A percentile compares a stretch with the other conserved stretches of the same genome.
These are phyloP conservation scores for Pseudomicrostroma phylloplanum DNA, from an alignment of 1,284 basidiomycete genomes.

Conservation along the genomic window DNA sequence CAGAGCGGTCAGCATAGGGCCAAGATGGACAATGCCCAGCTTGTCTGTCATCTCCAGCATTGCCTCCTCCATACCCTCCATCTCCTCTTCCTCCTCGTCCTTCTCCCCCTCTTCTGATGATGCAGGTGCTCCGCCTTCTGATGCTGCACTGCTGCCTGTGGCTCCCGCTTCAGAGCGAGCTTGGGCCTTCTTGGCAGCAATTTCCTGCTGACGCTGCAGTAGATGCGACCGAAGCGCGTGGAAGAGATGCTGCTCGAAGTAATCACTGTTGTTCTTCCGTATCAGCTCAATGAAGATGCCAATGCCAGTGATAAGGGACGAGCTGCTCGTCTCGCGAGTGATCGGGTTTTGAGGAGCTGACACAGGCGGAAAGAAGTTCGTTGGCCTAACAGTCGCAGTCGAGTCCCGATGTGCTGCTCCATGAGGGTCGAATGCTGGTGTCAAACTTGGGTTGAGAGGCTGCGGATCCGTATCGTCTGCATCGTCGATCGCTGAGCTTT, in stretches of 20 bases:
- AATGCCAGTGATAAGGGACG: conserved; percentile 80
- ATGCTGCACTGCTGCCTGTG: conserved; percentile 10
- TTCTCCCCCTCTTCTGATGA: conserved; percentile 11
- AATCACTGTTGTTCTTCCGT: conserved; percentile 96
- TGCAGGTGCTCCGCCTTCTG: background rate
- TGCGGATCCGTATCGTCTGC: conserved; percentile 25
- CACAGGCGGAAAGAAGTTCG: conserved; percentile 32
- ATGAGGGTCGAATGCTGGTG: conserved; percentile 16
- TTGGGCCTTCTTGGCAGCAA: conserved; percentile 31
- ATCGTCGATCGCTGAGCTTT: conserved; percentile 40
- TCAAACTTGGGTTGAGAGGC: conserved; percentile 17
- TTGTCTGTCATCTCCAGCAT: conserved; percentile 80
- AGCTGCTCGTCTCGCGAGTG: conserved; percentile 66
- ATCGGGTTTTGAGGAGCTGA: conserved; percentile 28
- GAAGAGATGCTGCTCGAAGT: conserved; percentile 97
- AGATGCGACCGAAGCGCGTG: conserved; percentile 85
- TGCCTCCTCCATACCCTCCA: conserved; percentile 63
- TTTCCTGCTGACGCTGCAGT: conserved; percentile 74
- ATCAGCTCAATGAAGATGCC: conserved; percentile 92
- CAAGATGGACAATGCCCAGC: conserved; percentile 89
- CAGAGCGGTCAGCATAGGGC: conserved; percentile 72
- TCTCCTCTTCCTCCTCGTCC: conserved; percentile 46
- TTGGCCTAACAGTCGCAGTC: conserved; percentile 37
- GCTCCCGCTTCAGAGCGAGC: background rate
- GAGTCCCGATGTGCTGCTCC: conserved; percentile 35